A percentile compares a stretch with the other conserved stretches of the same genome.
Conservation (phyloP, 306 rosid genomes). For the Ceratonia siliqua region DNA sequence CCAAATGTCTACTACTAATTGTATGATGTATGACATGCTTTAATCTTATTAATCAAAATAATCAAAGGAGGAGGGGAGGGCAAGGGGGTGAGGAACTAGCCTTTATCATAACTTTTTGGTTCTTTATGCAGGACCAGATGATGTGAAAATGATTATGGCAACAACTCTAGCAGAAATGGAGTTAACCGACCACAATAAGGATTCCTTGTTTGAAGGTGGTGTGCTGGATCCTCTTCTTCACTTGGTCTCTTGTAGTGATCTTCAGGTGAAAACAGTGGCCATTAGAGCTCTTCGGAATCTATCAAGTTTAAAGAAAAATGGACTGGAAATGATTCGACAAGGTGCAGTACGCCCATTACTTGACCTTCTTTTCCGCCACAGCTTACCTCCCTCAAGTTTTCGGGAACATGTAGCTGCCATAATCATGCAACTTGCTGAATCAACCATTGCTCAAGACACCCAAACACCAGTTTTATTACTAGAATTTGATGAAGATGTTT, state of each 20-base stretch:
- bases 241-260: slow-evolving; percentile 54
- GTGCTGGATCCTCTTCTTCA: slow-evolving; percentile 70
- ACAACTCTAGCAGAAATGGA: slow-evolving; percentile 73
- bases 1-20: not conserved
- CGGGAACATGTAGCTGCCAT: slow-evolving; percentile 59
- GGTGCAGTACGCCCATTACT: slow-evolving; percentile 68
- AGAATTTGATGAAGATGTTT: slow-evolving; percentile 69
- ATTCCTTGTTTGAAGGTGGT: slow-evolving; percentile 67
- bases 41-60: not conserved
- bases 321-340: slow-evolving; percentile 71
- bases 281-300: slow-evolving; percentile 69
- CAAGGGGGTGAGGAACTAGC: not conserved
- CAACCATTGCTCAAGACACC: slow-evolving; percentile 58
- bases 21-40: not conserved
- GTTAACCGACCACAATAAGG: slow-evolving; percentile 77
- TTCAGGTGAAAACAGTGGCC: slow-evolving; percentile 54
- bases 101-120: slow-evolving; percentile 27
- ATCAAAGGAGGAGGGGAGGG: not conserved
- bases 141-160: slow-evolving; percentile 71
- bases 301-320: slow-evolving; percentile 71
- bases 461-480: slow-evolving; percentile 50
- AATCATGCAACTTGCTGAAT: slow-evolving; percentile 63
- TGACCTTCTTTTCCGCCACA: slow-evolving; percentile 54
- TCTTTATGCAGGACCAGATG: slow-evolving; percentile 59
- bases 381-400: slow-evolving; percentile 49